Evolutionary conservation across 345 rosid genomes (phyloP).

Genomic region (Eucalyptus marginata): DNA sequence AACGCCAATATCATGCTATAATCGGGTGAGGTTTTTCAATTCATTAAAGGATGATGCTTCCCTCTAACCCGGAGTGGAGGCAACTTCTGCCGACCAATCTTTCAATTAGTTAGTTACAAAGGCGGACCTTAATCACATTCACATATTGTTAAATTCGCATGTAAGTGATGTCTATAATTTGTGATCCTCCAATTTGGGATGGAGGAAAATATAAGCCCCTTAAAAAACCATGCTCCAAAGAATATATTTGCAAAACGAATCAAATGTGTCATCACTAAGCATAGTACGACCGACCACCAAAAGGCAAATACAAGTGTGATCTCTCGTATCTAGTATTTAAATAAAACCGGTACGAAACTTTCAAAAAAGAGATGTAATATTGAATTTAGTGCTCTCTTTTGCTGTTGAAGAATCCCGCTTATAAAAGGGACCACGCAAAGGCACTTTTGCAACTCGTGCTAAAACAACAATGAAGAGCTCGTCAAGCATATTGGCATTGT

Average conservation of each 20-base stretch:
- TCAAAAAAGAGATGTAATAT: not conserved
- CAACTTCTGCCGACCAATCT: not conserved
- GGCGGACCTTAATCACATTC: not conserved
- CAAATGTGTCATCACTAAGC: not conserved
- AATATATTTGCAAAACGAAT: not conserved
- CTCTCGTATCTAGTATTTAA: not conserved
- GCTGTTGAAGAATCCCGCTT: not conserved
- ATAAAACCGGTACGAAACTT: not conserved
- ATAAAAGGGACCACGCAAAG: not conserved
- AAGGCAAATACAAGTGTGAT: not conserved
- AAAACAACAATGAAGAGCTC: not conserved
- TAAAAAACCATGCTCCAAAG: not conserved
- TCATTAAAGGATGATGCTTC: not conserved
- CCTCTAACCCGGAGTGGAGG: not conserved
- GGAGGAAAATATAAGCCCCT: not conserved
- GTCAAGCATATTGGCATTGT: not conserved
- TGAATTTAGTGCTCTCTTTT: not conserved
- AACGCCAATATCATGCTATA: not conserved
- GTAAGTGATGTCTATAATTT: not conserved
- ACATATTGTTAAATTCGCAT: not conserved
- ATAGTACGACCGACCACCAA: not conserved
- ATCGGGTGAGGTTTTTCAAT: not conserved
- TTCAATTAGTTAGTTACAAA: not conserved
- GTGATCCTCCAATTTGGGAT: not conserved
- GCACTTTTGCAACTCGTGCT: not conserved